A percentile compares a stretch with the other conserved stretches of the same genome.
These are phyloP conservation scores for Esteya vermicola DNA, from an alignment of 2,329 filamentous ascomycete species.

Conservation along the genomic window DNA sequence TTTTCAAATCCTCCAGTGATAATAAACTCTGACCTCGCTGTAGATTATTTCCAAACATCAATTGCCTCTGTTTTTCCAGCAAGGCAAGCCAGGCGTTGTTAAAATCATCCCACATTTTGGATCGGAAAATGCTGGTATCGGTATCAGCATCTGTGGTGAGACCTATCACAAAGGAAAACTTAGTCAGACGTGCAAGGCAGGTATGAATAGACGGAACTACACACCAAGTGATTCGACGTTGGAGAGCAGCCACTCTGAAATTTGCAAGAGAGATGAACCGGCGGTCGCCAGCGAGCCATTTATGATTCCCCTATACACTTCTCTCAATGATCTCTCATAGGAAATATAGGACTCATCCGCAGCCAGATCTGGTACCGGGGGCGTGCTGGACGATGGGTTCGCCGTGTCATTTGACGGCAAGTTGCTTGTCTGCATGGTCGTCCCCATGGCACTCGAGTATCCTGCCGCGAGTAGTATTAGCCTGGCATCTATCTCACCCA, in stretches of 20 bases:
- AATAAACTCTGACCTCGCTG: constrained; percentile 50
- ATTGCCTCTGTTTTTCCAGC: constrained; percentile 70
- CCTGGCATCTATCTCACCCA: constrained; percentile 39
- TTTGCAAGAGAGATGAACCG: constrained; percentile 34
- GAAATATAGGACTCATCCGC: constrained; percentile 52
- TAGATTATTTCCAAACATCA: constrained; percentile 45
- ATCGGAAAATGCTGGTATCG: constrained; percentile 57
- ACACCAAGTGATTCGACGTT: constrained; percentile 41
- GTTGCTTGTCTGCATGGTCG: constrained; percentile 20
- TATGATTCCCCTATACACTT: constrained; percentile 59
- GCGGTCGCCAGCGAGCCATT: constrained; percentile 33
- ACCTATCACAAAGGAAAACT: constrained; percentile 33
- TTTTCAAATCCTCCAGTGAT: constrained; percentile 52
- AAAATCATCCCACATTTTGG: constrained; percentile 86
- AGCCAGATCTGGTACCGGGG: no score
- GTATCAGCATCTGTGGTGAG: constrained; percentile 73
- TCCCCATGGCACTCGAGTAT: constrained; percentile 33
- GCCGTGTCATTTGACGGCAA: constrained; percentile 24
- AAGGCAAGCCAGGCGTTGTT: constrained; percentile 83
- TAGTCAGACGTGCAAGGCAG: not conserved
- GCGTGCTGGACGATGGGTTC: no score
- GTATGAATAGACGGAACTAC: constrained; percentile 11
- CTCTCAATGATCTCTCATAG: constrained; percentile 46
- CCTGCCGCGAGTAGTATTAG: constrained; percentile 39
- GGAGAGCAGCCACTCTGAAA: constrained; percentile 42